These are phyloP conservation scores for Penicillium mononematosum DNA, from an alignment of 495 filamentous ascomycete species.

Conservation along the genomic window DNA sequence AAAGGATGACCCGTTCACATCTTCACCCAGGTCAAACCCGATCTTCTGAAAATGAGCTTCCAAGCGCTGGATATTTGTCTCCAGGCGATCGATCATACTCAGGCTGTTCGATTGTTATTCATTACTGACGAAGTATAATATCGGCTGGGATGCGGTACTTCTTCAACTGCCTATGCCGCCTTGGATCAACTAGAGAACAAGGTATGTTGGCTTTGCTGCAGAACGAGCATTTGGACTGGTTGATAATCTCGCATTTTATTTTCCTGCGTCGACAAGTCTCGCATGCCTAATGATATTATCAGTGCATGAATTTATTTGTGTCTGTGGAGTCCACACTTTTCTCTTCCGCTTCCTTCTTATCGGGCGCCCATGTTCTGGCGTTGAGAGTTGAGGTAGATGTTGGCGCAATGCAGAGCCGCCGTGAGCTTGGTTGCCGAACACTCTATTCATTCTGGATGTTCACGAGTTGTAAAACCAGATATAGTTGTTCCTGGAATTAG, in stretches of 20 bases:
- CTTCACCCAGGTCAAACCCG: background rate
- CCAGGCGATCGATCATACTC: background rate
- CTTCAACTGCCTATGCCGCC: background rate
- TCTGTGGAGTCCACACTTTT: background rate
- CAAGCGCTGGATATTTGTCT: background rate
- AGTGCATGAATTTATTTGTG: background rate
- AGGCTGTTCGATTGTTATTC: background rate
- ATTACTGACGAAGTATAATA: background rate
- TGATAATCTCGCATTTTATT: background rate
- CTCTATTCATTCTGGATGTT: background rate
- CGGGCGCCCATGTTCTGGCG: background rate
- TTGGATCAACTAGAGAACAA: background rate
- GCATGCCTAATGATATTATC: background rate
- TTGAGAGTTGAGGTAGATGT: background rate
- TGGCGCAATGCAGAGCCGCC: background rate
- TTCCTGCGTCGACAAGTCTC: background rate
- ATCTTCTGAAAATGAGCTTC: background rate
- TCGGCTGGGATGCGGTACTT: background rate
- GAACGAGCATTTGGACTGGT: background rate
- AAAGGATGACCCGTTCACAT: background rate
- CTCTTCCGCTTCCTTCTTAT: background rate
- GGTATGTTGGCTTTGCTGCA: background rate
- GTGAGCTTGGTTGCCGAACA: background rate
- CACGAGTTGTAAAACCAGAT: background rate
- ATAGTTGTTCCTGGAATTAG: background rate